These are phyloP conservation scores for Drosera spatulata DNA, from an alignment of 179 eudicot genomes.

Conservation along the genomic window DNA sequence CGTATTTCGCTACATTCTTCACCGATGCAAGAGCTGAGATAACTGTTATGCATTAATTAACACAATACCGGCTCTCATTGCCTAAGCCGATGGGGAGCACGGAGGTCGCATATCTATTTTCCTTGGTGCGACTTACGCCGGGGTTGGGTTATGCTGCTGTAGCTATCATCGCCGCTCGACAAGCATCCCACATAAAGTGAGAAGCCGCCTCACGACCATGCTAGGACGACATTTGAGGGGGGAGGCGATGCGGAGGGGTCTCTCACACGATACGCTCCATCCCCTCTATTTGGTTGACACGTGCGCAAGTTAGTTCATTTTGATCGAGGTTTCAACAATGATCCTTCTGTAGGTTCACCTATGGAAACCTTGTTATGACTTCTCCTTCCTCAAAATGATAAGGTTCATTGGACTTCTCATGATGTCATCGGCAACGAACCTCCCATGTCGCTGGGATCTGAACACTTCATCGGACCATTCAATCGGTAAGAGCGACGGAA, in stretches of 20 bases:
- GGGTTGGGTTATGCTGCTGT: neutral
- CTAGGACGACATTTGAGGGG: neutral
- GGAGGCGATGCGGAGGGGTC: neutral
- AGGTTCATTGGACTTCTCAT: conserved; percentile 9
- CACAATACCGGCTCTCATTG: too few species aligned
- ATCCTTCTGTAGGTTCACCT: conserved; percentile 3
- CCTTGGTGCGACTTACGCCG: neutral
- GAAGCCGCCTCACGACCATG: neutral
- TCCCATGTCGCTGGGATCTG: conserved; percentile 19
- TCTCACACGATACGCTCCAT: neutral
- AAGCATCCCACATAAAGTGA: neutral
- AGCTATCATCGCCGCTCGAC: neutral
- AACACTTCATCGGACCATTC: conserved; percentile 36
- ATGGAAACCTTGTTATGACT: too few species aligned
- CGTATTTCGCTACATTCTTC: too few species aligned
- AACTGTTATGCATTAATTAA: too few species aligned
- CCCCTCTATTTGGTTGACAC: neutral
- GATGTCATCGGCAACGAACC: conserved; percentile 9
- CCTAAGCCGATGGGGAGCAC: neutral
- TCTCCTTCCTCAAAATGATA: neutral
- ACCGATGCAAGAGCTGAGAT: too few species aligned
- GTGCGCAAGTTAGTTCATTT: neutral
- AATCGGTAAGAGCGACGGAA: conserved; percentile 12
- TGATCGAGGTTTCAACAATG: neutral
- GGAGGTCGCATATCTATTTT: neutral